These are phyloP conservation scores for Fusarium nelsonii DNA, from an alignment of 2,329 filamentous ascomycete genomes.

Conservation along the genomic window DNA sequence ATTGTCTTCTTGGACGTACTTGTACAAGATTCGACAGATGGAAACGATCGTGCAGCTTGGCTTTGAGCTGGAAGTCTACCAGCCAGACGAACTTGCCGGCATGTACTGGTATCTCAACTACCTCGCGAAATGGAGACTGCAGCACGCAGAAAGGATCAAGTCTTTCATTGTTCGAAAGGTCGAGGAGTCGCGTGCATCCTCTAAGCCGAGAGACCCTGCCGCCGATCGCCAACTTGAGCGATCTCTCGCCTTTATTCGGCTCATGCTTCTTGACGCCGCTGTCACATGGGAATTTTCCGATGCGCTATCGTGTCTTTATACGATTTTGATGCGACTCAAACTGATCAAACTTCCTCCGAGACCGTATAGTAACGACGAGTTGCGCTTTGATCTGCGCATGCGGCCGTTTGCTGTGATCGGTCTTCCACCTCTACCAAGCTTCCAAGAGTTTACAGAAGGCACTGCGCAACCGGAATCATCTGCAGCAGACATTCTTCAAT, in stretches of 20 bases:
- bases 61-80: constrained; percentile 93
- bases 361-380: constrained; percentile 74
- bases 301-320: constrained; percentile 72
- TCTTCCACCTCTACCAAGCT: constrained; percentile 75
- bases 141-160: constrained; percentile 80
- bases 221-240: constrained; percentile 60
- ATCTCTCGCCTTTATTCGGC: constrained; percentile 68
- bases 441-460: constrained; percentile 68
- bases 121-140: constrained; percentile 74
- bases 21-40: constrained; percentile 91
- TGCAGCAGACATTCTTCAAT: constrained; percentile 57
- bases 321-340: constrained; percentile 69
- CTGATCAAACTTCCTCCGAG: constrained; percentile 64
- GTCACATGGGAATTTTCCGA: constrained; percentile 70
- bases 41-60: constrained; percentile 90
- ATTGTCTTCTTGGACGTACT: constrained; percentile 88
- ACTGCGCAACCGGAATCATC: constrained; percentile 56
- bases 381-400: constrained; percentile 88
- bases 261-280: constrained; percentile 73
- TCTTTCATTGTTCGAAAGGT: constrained; percentile 67
- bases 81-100: constrained; percentile 82
- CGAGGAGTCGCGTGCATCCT: constrained; percentile 46
- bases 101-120: constrained; percentile 94
- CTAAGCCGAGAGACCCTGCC: constrained; percentile 37
- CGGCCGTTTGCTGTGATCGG: constrained; percentile 80